Percentiles rank a stretch among this genome's conserved stretches.
Evolutionary conservation across 2,329 filamentous ascomycete genomes (phyloP).

Genomic region (Diaporthe citrichinensis): DNA sequence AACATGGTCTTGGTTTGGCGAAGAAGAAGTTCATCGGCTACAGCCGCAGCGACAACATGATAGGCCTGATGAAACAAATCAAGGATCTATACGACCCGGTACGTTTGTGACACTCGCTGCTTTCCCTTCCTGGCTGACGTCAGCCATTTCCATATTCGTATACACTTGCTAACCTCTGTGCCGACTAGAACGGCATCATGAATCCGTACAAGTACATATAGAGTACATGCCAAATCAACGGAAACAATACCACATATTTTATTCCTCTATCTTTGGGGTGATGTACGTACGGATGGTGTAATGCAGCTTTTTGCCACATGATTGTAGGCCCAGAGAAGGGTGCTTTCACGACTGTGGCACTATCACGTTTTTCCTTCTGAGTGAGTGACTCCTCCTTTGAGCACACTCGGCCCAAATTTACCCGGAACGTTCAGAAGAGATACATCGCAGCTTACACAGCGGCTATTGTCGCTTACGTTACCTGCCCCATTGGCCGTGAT

Average conservation of each 20-base stretch:
- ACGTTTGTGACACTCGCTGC: constrained; percentile 57
- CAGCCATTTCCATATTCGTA: background rate
- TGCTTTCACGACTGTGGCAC: background rate
- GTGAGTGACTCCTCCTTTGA: constrained; percentile 8
- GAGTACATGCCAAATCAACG: constrained; percentile 36
- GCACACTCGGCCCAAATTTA: background rate
- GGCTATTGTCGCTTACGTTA: constrained; percentile 17
- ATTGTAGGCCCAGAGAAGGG: background rate
- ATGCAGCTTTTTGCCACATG: background rate
- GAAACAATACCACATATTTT: constrained; percentile 13
- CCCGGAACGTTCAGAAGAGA: background rate
- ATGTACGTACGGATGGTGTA: background rate
- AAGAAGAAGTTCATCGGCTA: constrained; percentile 98
- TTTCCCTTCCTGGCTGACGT: constrained; percentile 39
- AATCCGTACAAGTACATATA: constrained; percentile 98
- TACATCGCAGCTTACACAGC: background rate
- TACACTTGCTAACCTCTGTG: background rate
- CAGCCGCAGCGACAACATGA: constrained; percentile 88
- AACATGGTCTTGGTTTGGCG: constrained; percentile 92
- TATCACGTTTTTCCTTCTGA: background rate
- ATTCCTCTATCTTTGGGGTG: background rate
- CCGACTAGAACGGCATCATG: constrained; percentile 90
- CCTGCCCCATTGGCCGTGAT: constrained; percentile 10
- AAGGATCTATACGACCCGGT: constrained; percentile 96
- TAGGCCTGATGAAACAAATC: constrained; percentile 93